Evolutionary conservation across 2,329 filamentous ascomycete genomes (phyloP).

Genomic region (Alternaria longipes): DNA sequence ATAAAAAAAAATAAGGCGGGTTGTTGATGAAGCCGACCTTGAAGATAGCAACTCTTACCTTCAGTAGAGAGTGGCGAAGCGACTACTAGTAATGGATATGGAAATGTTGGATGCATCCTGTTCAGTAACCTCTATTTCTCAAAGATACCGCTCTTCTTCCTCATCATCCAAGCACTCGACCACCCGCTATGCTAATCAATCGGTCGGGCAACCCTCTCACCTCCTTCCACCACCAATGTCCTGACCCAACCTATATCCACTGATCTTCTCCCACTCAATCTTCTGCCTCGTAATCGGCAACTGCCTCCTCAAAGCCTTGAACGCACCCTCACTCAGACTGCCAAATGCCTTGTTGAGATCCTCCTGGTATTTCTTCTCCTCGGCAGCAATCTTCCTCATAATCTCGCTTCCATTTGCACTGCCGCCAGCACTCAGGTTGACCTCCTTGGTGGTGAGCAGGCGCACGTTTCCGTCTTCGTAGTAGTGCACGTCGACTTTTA

Average conservation of each 20-base stretch:
- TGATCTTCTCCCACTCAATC: constrained; percentile 99
- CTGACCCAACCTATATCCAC: constrained; percentile 76
- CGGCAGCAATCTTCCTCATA: constrained; percentile 76
- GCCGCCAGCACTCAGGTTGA: constrained; percentile 66
- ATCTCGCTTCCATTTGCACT: constrained; percentile 73
- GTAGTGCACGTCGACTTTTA: constrained; percentile 98
- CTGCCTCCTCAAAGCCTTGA: constrained; percentile 91
- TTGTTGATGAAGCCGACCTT: too few species aligned
- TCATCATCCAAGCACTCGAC: neutral
- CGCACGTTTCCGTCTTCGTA: constrained; percentile 99
- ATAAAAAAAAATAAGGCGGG: too few species aligned
- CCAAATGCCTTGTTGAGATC: constrained; percentile 92
- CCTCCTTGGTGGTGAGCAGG: constrained; percentile 84
- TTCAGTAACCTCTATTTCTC: neutral
- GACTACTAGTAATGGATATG: neutral
- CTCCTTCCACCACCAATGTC: constrained; percentile 61
- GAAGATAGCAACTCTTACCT: too few species aligned
- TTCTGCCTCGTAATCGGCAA: constrained; percentile 97
- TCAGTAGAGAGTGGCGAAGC: neutral
- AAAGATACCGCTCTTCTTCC: neutral
- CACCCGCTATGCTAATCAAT: neutral
- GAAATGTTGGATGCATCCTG: neutral
- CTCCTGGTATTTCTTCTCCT: constrained; percentile 94
- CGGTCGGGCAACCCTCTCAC: neutral
- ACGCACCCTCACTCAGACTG: constrained; percentile 88